Evolutionary conservation across 176 grass and related monocot genomes (phyloP).

Genomic region (Zoysia pacifica): DNA sequence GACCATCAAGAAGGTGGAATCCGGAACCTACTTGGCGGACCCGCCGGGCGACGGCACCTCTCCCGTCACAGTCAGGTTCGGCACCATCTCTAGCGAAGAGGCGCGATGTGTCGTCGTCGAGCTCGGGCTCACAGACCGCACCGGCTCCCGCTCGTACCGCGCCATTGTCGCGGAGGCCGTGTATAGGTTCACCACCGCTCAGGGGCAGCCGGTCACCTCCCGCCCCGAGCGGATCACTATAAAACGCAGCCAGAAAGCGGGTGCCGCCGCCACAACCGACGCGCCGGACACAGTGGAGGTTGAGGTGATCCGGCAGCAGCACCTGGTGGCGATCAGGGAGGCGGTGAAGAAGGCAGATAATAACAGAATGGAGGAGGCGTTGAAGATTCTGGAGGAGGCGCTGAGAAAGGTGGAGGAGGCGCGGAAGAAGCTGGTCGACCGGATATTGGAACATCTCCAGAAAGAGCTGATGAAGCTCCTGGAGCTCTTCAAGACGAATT

Average conservation of each 20-base stretch:
- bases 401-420: not conserved
- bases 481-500: not conserved
- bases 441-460: not conserved
- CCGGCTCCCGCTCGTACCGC: not conserved
- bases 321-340: not conserved
- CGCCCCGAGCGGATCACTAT: not conserved
- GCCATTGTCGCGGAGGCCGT: not conserved
- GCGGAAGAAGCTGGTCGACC: not conserved
- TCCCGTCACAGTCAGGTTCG: not conserved
- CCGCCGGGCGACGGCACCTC: not conserved
- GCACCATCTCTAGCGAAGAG: not conserved
- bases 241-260: not conserved
- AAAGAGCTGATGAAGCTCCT: slow-evolving; percentile 6
- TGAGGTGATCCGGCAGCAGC: not conserved
- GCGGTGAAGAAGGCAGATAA: not conserved
- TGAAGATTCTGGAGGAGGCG: not conserved
- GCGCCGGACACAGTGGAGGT: not conserved
- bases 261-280: not conserved
- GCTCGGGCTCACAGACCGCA: not conserved
- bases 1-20: no score
- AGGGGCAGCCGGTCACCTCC: not conserved
- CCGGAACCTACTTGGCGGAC: not conserved
- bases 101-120: not conserved
- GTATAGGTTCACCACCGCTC: not conserved
- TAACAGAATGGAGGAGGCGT: not conserved